Evolutionary conservation across 257 asterid genomes (phyloP).

Genomic region (Solanum neorickii): DNA sequence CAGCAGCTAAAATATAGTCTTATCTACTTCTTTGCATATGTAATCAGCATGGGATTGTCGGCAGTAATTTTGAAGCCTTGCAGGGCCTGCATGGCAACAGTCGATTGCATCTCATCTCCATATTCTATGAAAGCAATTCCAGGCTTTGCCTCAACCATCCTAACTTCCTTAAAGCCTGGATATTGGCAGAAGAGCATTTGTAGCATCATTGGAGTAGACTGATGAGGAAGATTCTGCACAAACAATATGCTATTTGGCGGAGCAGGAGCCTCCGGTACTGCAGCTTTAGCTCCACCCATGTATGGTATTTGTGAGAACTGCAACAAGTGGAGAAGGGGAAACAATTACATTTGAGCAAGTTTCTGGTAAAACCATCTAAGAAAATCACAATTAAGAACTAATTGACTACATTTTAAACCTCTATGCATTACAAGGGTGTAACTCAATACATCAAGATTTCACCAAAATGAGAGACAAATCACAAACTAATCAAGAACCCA

Average conservation of each 20-base stretch:
- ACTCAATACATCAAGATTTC: background rate
- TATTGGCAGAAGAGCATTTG: slow-evolving; percentile 91
- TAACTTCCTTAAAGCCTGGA: slow-evolving; percentile 86
- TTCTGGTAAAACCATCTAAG: background rate
- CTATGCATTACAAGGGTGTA: background rate
- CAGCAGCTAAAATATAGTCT: background rate
- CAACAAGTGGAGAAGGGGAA: slow-evolving; percentile 1
- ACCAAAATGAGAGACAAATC: background rate
- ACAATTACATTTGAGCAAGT: too few relatives aligned
- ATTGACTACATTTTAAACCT: background rate
- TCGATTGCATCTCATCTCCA: slow-evolving; percentile 87
- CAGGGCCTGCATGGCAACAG: slow-evolving; percentile 80
- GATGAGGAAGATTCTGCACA: slow-evolving; percentile 89
- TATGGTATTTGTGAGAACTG: slow-evolving; percentile 80
- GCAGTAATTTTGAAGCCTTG: slow-evolving; percentile 78
- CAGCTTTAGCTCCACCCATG: slow-evolving; percentile 51
- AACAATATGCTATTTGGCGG: slow-evolving; percentile 90
- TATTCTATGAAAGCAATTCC: slow-evolving; percentile 94
- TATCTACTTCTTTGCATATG: slow-evolving; percentile 82
- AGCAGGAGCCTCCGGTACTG: slow-evolving; percentile 80
- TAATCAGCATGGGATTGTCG: slow-evolving; percentile 72
- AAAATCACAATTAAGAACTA: background rate
- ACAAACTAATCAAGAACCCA: background rate
- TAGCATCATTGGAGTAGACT: slow-evolving; percentile 88
- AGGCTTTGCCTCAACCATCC: slow-evolving; percentile 95